Percentiles rank a stretch among this genome's conserved stretches.
Conservation (phyloP, 331 rosid genomes). For the Ulmus americana region DNA sequence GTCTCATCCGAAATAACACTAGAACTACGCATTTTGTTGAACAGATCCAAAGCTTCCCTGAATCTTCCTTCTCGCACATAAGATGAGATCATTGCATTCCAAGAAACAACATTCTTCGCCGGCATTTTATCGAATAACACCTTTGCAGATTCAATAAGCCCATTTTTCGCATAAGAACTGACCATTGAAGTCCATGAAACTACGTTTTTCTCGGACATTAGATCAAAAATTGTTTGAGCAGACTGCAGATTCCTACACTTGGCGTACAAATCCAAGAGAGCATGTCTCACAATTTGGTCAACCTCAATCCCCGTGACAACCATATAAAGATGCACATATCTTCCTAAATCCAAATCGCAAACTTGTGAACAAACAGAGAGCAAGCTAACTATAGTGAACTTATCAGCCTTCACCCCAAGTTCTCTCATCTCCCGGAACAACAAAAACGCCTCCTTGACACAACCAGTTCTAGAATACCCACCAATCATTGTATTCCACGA, state of each 20-base stretch:
- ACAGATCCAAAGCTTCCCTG: conserved; percentile 47
- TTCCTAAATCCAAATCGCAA: conserved; percentile 42
- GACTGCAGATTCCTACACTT: conserved; percentile 51
- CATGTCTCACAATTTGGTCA: conserved; percentile 49
- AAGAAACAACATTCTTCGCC: conserved; percentile 52
- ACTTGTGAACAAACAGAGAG: conserved; percentile 55
- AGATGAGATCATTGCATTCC: conserved; percentile 66
- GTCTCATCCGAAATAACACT: conserved; percentile 45
- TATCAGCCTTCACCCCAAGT: conserved; percentile 41
- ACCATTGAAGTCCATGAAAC: conserved; percentile 64
- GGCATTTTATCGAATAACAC: conserved; percentile 47
- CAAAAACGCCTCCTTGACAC: conserved; percentile 29
- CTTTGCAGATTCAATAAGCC: conserved; percentile 38
- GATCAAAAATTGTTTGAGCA: conserved; percentile 37
- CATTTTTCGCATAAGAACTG: conserved; percentile 52
- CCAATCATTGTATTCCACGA: conserved; percentile 69
- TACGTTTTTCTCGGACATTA: conserved; percentile 43
- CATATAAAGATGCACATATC: conserved; percentile 42
- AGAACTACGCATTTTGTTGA: conserved; percentile 46
- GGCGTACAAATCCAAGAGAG: conserved; percentile 60
- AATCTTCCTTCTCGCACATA: conserved; percentile 49
- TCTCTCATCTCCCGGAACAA: conserved; percentile 47
- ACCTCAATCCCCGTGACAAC: conserved; percentile 36
- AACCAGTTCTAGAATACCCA: conserved; percentile 48
- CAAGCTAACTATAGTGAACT: conserved; percentile 56